These are phyloP conservation scores for Vitis riparia DNA, from an alignment of 164 flowering plant species.

Conservation along the genomic window DNA sequence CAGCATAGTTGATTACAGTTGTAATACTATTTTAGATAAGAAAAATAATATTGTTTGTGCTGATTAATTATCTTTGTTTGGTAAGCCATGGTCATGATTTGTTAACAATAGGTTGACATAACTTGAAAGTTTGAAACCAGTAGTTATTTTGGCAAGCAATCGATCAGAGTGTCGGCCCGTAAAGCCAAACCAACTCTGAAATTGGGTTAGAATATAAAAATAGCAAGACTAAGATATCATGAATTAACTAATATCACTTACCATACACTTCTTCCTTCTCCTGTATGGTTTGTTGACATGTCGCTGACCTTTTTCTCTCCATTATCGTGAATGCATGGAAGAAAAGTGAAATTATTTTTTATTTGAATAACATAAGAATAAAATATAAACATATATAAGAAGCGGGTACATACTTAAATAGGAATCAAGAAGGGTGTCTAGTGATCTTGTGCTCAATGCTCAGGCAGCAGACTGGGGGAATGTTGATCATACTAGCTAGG, in stretches of 20 bases:
- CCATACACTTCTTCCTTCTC: too few species aligned
- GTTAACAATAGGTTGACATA: conserved; percentile 30
- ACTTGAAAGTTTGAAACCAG: conserved; percentile 3
- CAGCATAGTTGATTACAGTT: conserved; percentile 14
- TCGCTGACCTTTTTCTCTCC: not conserved
- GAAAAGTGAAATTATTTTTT: not conserved
- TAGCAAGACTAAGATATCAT: not conserved
- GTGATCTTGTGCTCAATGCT: too few species aligned
- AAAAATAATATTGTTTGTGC: conserved; percentile 5
- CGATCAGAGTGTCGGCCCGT: conserved; percentile 1
- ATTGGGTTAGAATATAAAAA: not conserved
- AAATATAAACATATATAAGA: too few species aligned
- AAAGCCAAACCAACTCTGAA: conserved; percentile 12
- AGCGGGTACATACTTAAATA: too few species aligned
- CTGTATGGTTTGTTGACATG: not conserved
- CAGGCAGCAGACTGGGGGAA: too few species aligned
- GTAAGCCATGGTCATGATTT: conserved; percentile 24
- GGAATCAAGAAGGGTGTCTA: too few species aligned
- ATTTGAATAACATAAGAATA: not conserved
- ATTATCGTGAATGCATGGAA: not conserved
- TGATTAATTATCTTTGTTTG: conserved; percentile 19
- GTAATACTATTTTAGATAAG: conserved; percentile 3
- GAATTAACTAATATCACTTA: not conserved
- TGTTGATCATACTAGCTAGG: too few species aligned
- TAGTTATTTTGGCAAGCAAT: conserved; percentile 7